Conservation (phyloP, 1,284 basidiomycete species). For the Pseudozyma sp. region DNA sequence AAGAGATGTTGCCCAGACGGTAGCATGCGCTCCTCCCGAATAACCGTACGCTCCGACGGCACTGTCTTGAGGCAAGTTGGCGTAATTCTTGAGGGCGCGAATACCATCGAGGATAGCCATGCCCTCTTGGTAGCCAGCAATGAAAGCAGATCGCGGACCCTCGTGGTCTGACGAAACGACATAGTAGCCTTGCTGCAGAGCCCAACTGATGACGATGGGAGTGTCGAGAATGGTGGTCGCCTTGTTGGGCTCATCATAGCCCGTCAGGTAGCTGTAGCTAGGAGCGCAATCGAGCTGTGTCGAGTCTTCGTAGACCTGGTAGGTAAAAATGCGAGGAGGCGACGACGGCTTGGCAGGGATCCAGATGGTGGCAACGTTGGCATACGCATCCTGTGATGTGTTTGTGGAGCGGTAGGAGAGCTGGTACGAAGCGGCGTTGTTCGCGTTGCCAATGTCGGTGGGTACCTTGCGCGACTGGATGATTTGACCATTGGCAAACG, state of each 20-base stretch:
- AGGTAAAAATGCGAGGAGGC: constrained; percentile 51
- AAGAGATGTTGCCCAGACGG: constrained; percentile 49
- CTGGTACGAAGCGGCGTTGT: constrained; percentile 49
- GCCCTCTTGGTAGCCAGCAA: constrained; percentile 56
- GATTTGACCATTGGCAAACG: constrained; percentile 47
- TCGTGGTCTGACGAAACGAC: constrained; percentile 62
- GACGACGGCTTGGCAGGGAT: constrained; percentile 50
- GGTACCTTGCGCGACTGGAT: constrained; percentile 33
- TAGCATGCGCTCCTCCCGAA: constrained; percentile 58
- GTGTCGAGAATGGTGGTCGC: constrained; percentile 27
- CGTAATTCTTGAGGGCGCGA: constrained; percentile 40
- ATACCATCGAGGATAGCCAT: constrained; percentile 57
- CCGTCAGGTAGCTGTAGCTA: constrained; percentile 33
- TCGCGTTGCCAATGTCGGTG: constrained; percentile 35
- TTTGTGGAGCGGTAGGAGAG: constrained; percentile 53
- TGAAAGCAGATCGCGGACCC: constrained; percentile 47
- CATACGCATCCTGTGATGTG: constrained; percentile 18
- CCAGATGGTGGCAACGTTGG: constrained; percentile 52
- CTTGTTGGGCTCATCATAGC: constrained; percentile 29
- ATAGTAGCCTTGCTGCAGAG: constrained; percentile 58
- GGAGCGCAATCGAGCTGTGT: constrained; percentile 52
- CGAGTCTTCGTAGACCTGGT: constrained; percentile 54
- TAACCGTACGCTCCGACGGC: constrained; percentile 52
- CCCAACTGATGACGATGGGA: constrained; percentile 49
- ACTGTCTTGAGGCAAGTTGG: constrained; percentile 29